Conservation (phyloP, 805 yeast genomes). For the Blastobotrys parvus region DNA sequence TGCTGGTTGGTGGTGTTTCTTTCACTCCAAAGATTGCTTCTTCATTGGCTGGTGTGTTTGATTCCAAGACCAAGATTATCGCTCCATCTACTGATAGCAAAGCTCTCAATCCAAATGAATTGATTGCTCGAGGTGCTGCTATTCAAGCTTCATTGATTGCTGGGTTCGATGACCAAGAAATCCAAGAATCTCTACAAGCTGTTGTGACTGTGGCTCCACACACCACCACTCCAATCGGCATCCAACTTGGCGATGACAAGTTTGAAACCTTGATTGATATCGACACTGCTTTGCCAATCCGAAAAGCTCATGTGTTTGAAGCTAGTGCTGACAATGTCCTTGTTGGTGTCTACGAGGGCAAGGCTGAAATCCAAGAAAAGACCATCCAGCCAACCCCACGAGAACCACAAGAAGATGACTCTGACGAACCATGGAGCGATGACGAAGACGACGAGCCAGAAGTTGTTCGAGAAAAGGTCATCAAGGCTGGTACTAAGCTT, state of each 20-base stretch:
- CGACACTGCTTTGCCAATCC: conserved; percentile 87
- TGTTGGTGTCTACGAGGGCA: conserved; percentile 76
- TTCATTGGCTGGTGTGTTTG: conserved; percentile 67
- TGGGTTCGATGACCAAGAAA: conserved; percentile 76
- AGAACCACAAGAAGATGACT: conserved; percentile 41
- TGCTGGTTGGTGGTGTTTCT: conserved; percentile 90
- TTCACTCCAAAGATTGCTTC: conserved; percentile 85
- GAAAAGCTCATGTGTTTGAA: conserved; percentile 59
- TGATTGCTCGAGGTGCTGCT: conserved; percentile 90
- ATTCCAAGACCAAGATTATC: conserved; percentile 63
- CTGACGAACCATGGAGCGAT: conserved; percentile 41
- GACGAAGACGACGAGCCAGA: conserved; percentile 91
- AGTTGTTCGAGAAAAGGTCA: conserved; percentile 63
- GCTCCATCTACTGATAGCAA: conserved; percentile 72
- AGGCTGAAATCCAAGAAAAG: conserved; percentile 72
- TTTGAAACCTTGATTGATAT: conserved; percentile 67
- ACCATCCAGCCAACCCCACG: conserved; percentile 51
- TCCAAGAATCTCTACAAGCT: conserved; percentile 76
- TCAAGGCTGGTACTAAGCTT: conserved; percentile 62
- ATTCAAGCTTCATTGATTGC: conserved; percentile 81
- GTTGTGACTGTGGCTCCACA: conserved; percentile 85
- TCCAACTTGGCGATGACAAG: conserved; percentile 61
- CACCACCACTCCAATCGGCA: conserved; percentile 73
- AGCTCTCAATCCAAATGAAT: conserved; percentile 81
- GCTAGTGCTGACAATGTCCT: conserved; percentile 52